Evolutionary conservation across 768 basidiomycete species (phyloP), one percentile per base, ranked within the genome.

Genomic region (Leccinum ochraceum): DNA sequence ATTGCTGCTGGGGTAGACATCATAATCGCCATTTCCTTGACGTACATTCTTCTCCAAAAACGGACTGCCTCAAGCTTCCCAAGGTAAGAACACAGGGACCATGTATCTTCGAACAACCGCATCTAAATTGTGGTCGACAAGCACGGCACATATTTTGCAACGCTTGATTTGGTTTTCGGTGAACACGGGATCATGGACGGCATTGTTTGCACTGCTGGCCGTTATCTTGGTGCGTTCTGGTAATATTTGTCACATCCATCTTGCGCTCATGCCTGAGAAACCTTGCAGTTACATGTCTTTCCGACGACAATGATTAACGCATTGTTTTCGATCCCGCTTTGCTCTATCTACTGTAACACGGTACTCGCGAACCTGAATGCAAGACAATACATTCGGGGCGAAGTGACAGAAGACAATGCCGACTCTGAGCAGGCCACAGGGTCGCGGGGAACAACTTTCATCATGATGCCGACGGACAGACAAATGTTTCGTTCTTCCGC

Each of bases 201-300:
- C 86, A 59, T 80, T 81, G 0, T 72, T 68, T 4, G 74, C 79
- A 10, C 83, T 86, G 71, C 76, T 81, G 2, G 75, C 59, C 11
- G 6, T 58, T 10, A 54, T 60, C 26, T 20, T 66, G 22, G 66
- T 67, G 17, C 22, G 66, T 64, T 20, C n/a, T 46, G 6, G 10
- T 28, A 6, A 59, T 3, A 1, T 10, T 2, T 17, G 5, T 36
- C 22, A 5, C 6, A 4, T 11, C 26, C 6, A 4, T 11, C 26
- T 8, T 20, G 46, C 7, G 32, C 24, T 16, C 14, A 48, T 26
- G 14, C 24, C 6, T 50, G 49, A 11, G n/a, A 2, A 28, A 44
- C 6, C 2, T 11, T 0, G 6, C 17, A 66, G 66, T 1, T 62
- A 26, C 36, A 17, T 3, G 4, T 20, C 8, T 36, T 14, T 16